Evolutionary conservation across 805 yeast genomes (phyloP).

Genomic region (Nakazawaea siamensis): DNA sequence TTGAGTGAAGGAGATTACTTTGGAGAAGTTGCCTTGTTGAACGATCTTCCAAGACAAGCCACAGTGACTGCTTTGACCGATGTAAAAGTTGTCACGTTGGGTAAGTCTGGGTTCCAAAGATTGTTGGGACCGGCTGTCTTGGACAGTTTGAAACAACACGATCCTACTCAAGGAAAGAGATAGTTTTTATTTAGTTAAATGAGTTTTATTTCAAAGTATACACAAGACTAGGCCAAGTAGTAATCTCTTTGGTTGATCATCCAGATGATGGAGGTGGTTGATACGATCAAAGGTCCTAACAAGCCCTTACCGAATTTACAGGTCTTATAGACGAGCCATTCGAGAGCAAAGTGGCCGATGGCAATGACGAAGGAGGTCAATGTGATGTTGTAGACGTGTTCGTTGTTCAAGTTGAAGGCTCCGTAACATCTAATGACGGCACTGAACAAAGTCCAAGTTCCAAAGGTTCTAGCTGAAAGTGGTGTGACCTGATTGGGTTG

Average conservation of each 20-base stretch:
- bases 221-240: constrained; percentile 33
- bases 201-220: too few species aligned
- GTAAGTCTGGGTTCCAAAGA: constrained; percentile 88
- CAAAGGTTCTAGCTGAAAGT: constrained; percentile 92
- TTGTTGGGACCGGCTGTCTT: constrained; percentile 84
- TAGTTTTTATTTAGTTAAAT: too few species aligned
- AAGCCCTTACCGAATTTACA: constrained; percentile 84
- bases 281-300: constrained; percentile 80
- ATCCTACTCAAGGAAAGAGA: constrained; percentile 48
- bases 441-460: constrained; percentile 93
- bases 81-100: constrained; percentile 86
- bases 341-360: constrained; percentile 71
- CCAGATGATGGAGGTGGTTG: constrained; percentile 71
- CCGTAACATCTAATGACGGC: constrained; percentile 82
- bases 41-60: constrained; percentile 91
- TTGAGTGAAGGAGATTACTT: constrained; percentile 84
- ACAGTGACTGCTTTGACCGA: constrained; percentile 71
- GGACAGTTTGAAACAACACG: constrained; percentile 76
- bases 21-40: constrained; percentile 90
- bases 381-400: constrained; percentile 69
- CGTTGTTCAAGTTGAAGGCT: constrained; percentile 64
- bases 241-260: constrained; percentile 65
- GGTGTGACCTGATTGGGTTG: constrained; percentile 48
- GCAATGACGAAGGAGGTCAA: constrained; percentile 80
- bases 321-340: constrained; percentile 74